Conservation (phyloP, 2,329 filamentous ascomycete species). For the Samsoniella hepiali region DNA sequence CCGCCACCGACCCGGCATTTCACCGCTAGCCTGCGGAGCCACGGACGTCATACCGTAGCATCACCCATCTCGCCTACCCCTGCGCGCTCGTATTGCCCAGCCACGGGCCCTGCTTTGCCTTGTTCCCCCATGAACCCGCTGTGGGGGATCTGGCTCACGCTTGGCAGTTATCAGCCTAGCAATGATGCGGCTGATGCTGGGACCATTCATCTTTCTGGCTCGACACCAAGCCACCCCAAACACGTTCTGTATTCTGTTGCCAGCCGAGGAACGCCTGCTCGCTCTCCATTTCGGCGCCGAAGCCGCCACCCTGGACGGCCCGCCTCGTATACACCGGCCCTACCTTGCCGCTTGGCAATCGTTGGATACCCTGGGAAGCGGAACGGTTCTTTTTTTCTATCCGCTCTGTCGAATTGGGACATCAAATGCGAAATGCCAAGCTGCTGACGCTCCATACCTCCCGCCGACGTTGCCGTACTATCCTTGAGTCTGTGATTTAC, state of each 20-base stretch:
- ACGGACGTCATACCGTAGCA: conserved; percentile 16
- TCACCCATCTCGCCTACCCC: background rate
- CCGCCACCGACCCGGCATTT: background rate
- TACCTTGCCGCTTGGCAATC: background rate
- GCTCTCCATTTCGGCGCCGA: background rate
- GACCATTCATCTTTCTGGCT: too few relatives aligned
- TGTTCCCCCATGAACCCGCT: background rate
- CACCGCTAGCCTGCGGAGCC: conserved; percentile 6
- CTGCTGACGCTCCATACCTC: background rate
- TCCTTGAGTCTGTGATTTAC: background rate
- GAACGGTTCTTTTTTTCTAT: background rate
- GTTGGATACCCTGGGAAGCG: background rate
- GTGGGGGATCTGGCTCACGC: conserved; percentile 1
- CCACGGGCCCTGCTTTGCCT: background rate
- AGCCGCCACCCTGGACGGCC: background rate
- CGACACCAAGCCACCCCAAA: background rate
- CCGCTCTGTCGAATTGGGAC: background rate
- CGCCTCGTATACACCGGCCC: background rate
- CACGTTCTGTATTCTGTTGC: background rate
- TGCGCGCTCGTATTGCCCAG: conserved; percentile 12
- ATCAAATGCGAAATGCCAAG: background rate
- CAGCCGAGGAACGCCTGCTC: background rate
- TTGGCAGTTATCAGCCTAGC: background rate
- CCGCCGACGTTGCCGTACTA: background rate
- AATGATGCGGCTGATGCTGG: background rate